Base-by-base conservation (phyloP, 768 basidiomycete species). In the Gloeophyllum trabeum region DNA sequence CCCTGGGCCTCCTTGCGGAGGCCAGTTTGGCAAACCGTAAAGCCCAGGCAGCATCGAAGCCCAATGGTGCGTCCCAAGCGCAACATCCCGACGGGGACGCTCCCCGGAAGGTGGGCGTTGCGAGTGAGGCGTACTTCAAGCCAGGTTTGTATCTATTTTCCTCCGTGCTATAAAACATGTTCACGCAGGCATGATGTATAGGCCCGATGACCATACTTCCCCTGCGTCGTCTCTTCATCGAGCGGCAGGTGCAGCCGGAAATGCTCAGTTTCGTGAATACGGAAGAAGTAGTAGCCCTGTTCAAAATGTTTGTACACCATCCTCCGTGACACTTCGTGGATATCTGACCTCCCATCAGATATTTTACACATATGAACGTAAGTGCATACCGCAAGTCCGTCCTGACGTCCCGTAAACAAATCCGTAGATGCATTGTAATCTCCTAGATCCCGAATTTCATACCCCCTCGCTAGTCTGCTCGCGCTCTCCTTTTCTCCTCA, bases 391-490 rank as follows among this genome's bases (percentile, higher is more conserved):
- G n/a, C 30, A 25, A 10, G 34, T 57, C 44, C 49, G 28, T 10
- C 16, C 28, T 32, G 28, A 10, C 16, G 10, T 10, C 28, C 16
- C 16, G 10, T 32, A 32, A 32, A 10, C 28, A 10, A 16, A 32
- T 10, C 32, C 21, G 35, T 47, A 90, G 84, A 75, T 76, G 62
- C 88, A 90, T 48, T 79, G 79, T 43, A 81, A 81, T 42, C 63
- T 97, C 38, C 63, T 99, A 39, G 89, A 94, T 51, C 73, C 75
- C 32, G 76, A 84, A 39, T 92, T 94, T 60, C 96, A 98, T 60
- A 96, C 94, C 0, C 92, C 94, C 1, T 78, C 89, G 3, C 73
- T 96, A 26, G 88, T 97, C 13, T 93, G 93, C 54, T 90, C 88
- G 21, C 79, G 96, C 19, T 92, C 88, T 26, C 94, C 94, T 0